phyloP scores from a whole-genome alignment of 352 stramenopile genomes.

The Blastocystis sp. region DNA sequence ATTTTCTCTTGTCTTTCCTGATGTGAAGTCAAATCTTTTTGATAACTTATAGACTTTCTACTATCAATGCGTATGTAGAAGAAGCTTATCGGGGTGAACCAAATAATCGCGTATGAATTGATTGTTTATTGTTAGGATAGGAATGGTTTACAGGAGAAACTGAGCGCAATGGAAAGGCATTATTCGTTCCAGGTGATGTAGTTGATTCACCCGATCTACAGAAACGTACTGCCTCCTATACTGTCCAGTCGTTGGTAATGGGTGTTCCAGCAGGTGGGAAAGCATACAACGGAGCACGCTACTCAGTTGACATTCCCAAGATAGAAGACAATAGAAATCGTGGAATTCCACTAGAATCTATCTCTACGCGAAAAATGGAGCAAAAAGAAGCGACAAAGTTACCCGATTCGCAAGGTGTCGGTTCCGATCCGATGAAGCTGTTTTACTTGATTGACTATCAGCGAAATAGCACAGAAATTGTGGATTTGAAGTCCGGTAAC shows the following conservation, averaged over 20 bases:
- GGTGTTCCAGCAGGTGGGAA: neutral
- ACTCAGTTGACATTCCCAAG: slow-evolving; percentile 26
- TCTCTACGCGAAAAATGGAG: neutral
- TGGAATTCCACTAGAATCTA: neutral
- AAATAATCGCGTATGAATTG: neutral
- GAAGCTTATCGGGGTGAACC: slow-evolving; percentile 32
- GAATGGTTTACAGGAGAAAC: slow-evolving; percentile 17
- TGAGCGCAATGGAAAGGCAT: neutral
- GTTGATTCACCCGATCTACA: neutral
- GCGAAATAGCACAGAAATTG: too few relatives aligned
- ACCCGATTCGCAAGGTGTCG: too few relatives aligned
- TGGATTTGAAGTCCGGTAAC: too few relatives aligned
- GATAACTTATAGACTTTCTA: neutral
- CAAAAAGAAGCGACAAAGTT: neutral
- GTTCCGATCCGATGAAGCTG: too few relatives aligned
- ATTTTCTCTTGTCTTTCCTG: neutral
- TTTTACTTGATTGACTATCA: too few relatives aligned
- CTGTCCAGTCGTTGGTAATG: slow-evolving; percentile 32
- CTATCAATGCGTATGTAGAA: slow-evolving; percentile 3
- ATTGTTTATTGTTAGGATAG: neutral
- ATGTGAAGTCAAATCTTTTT: neutral
- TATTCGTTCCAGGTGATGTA: slow-evolving; percentile 57
- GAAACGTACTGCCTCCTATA: slow-evolving; percentile 36
- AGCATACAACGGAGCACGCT: neutral
- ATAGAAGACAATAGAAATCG: slow-evolving; percentile 3